Evolutionary conservation across 2,329 filamentous ascomycete species (phyloP), one percentile per base, ranked within the genome.

Genomic region (Sclerotinia trifoliorum): DNA sequence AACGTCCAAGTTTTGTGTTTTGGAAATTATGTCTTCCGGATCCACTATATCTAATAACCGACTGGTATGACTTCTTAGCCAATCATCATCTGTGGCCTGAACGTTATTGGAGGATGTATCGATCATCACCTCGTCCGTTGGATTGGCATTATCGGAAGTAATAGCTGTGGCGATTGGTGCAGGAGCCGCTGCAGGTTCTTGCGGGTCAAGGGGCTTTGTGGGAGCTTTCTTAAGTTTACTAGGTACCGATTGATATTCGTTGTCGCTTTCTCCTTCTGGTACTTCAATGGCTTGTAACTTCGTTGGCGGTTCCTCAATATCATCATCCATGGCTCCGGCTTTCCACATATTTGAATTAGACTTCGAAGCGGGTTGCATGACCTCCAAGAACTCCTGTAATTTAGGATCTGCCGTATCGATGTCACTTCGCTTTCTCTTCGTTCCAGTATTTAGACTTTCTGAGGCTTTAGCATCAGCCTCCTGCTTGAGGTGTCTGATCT

Each of bases 1-100:
- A 21, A 49, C 72, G 15, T 69, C 66, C 17, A 73, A 67, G 65
- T 72, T 55, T 21, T 55, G 66, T 70, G 69, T 44, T 70, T 64
- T 64, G 70, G 75, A 67, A 69, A 62, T 69, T 35, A 76, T 72
- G 55, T 78, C 77, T 65, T 76, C 73, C 19, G 76, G 77, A 74
- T 96, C 92, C 66, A 94, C 83, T 39, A 98, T 82, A 78, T 94
- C 95, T 63, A 97, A 83, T 61, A 96, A 82, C 74, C 94, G 87
- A 80, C 90, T 97, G 19, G 94, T 98, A 73, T 91, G 88, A 71
- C 91, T 94, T 68, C 94, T 88, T 73, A 97, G 83, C 95, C 95
- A 99, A 79, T 98, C 94, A 70, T 90, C 88, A 29, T 88, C 83
- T 63, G 82, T 81, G 57, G 80, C 77, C 44, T 67, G 68, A 13